These are phyloP conservation scores for Petunia axillaris DNA, from an alignment of 257 asterid genomes.

Conservation along the genomic window DNA sequence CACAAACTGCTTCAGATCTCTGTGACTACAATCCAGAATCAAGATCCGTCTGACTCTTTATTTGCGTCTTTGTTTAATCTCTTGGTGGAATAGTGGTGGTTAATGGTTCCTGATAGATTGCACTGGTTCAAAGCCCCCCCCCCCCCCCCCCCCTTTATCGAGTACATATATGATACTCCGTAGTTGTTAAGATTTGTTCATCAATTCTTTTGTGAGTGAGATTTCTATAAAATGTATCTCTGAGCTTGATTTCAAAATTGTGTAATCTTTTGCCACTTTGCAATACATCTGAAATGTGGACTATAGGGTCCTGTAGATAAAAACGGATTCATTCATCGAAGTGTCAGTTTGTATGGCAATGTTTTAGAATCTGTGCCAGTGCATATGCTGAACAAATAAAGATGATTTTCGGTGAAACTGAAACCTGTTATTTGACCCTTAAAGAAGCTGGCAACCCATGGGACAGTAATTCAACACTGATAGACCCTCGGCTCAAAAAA, in stretches of 20 bases:
- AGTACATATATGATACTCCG: not conserved
- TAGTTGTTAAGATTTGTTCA: not conserved
- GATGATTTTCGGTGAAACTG: not conserved
- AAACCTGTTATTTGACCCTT: not conserved
- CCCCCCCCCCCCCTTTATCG: not conserved
- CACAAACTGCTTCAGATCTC: conserved; percentile 39
- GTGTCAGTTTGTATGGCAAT: not conserved
- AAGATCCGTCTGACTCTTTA: conserved; percentile 6
- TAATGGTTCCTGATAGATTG: not conserved
- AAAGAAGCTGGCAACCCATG: too few species aligned
- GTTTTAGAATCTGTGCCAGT: not conserved
- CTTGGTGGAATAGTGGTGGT: not conserved
- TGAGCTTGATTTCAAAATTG: not conserved
- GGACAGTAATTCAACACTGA: too few species aligned
- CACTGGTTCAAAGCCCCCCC: not conserved
- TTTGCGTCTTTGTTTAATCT: not conserved
- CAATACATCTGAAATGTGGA: not conserved
- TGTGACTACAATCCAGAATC: conserved; percentile 32
- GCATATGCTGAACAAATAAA: not conserved
- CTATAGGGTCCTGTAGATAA: not conserved
- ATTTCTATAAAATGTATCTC: conserved; percentile 12
- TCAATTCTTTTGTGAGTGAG: not conserved
- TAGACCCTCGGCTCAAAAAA: too few species aligned
- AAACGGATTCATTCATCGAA: not conserved
- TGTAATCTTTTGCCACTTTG: not conserved